phyloP scores from a whole-genome alignment of 2,329 filamentous ascomycete species.

The Sclerotinia borealis region DNA sequence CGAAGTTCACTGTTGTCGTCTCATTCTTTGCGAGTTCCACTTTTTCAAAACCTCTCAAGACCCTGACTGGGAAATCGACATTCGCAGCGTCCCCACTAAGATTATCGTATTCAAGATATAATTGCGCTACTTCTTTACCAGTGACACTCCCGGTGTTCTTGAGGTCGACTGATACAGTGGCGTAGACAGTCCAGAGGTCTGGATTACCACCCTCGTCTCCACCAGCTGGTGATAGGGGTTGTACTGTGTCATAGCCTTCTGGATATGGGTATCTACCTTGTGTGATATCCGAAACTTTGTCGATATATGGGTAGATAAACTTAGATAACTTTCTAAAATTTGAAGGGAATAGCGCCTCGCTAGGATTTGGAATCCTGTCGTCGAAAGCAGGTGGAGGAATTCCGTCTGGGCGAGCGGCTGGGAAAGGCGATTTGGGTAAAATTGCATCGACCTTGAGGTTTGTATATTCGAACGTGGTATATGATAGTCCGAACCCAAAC shows the following conservation, averaged over 20 bases:
- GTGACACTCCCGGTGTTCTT: slow-evolving; percentile 50
- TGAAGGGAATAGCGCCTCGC: slow-evolving; percentile 48
- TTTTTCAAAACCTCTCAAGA: slow-evolving; percentile 69
- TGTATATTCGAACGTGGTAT: slow-evolving; percentile 55
- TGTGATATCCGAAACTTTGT: slow-evolving; percentile 33
- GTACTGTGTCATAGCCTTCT: slow-evolving; percentile 42
- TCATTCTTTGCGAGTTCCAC: slow-evolving; percentile 44
- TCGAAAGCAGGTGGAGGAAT: slow-evolving; percentile 44
- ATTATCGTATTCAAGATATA: slow-evolving; percentile 43
- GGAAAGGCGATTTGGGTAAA: slow-evolving; percentile 30
- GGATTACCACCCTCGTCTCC: slow-evolving; percentile 56
- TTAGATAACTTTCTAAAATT: slow-evolving; percentile 52
- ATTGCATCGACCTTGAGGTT: slow-evolving; percentile 41
- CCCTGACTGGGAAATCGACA: slow-evolving; percentile 57
- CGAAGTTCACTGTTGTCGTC: slow-evolving; percentile 43
- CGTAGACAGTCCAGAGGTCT: slow-evolving; percentile 49
- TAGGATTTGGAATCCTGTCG: slow-evolving; percentile 42
- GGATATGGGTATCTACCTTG: slow-evolving; percentile 37
- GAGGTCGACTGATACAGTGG: slow-evolving; percentile 48
- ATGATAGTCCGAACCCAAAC: slow-evolving; percentile 78
- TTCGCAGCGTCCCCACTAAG: slow-evolving; percentile 20
- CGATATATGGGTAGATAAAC: slow-evolving; percentile 60
- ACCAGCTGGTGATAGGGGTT: slow-evolving; percentile 50
- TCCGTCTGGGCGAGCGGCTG: slow-evolving; percentile 34
- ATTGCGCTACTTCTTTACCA: slow-evolving; percentile 50